Evolutionary conservation across 2,329 filamentous ascomycete genomes (phyloP).

Genomic region (Dactylonectria macrodidyma): DNA sequence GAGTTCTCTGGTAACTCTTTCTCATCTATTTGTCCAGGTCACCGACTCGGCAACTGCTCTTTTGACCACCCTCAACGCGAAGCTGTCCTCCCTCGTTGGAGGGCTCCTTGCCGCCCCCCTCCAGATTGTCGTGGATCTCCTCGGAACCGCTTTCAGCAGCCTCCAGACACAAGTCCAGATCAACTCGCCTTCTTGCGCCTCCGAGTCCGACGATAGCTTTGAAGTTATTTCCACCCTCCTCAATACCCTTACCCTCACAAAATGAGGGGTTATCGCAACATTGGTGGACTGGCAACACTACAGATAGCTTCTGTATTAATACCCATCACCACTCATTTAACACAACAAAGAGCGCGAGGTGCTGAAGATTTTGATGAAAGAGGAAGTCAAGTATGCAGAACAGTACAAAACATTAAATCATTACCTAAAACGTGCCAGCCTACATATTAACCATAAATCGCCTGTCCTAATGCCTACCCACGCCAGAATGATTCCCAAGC

Average conservation of each 20-base stretch:
- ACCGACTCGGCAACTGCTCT: neutral
- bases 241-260: neutral
- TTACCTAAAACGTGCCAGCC: neutral
- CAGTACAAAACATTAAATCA: neutral
- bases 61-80: neutral
- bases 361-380: neutral
- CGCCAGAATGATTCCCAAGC: constrained; percentile 33
- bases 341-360: neutral
- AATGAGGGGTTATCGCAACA: neutral
- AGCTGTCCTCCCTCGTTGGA: neutral
- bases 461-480: neutral
- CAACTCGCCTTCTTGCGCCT: neutral
- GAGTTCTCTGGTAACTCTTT: neutral
- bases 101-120: neutral
- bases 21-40: neutral
- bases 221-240: neutral
- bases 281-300: neutral
- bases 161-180: neutral
- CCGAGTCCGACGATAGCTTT: neutral
- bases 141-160: neutral
- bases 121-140: neutral
- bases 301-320: neutral
- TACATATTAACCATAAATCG: neutral
- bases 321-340: no score
- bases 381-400: neutral